A percentile compares a stretch with the other conserved stretches of the same genome.
phyloP scores from a whole-genome alignment of 768 basidiomycete genomes.

The Mrakia gelida region DNA sequence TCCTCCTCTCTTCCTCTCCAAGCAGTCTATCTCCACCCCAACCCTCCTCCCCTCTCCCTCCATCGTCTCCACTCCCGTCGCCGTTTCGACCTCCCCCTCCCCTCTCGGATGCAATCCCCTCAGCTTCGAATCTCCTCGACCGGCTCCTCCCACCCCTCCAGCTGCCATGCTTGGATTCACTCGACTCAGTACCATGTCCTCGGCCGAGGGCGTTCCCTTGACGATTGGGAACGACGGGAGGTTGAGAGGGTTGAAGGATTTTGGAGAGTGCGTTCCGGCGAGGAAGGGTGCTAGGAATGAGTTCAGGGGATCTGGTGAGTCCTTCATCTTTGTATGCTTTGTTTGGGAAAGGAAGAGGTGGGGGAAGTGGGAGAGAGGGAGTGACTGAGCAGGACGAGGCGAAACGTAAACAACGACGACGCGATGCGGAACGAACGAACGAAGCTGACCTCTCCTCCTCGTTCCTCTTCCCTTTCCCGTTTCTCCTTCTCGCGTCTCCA shows the following conservation, averaged over 20 bases:
- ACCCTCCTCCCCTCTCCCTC: neutral
- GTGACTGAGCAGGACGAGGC: too few species aligned
- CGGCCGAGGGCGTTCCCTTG: neutral
- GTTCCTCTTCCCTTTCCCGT: neutral
- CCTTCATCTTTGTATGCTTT: too few species aligned
- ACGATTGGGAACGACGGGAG: neutral
- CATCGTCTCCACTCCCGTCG: neutral
- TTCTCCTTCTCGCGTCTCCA: too few species aligned
- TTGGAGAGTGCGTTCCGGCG: neutral
- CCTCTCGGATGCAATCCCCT: neutral
- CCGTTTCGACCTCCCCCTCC: neutral
- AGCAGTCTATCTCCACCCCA: neutral
- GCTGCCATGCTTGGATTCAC: neutral
- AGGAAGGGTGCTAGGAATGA: neutral
- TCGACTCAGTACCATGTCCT: neutral
- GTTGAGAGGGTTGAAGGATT: neutral
- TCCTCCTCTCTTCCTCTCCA: neutral
- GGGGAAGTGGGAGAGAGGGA: too few species aligned
- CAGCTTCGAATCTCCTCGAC: neutral
- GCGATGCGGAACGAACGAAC: too few species aligned
- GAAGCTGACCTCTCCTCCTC: neutral
- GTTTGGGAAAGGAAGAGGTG: too few species aligned
- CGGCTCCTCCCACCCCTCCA: neutral
- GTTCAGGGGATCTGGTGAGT: too few species aligned
- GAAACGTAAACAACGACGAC: too few species aligned